Evolutionary conservation across 169 alveolate genomes (phyloP), one percentile per base, ranked within the genome.

Genomic region (Plasmodium cynomolgi): DNA sequence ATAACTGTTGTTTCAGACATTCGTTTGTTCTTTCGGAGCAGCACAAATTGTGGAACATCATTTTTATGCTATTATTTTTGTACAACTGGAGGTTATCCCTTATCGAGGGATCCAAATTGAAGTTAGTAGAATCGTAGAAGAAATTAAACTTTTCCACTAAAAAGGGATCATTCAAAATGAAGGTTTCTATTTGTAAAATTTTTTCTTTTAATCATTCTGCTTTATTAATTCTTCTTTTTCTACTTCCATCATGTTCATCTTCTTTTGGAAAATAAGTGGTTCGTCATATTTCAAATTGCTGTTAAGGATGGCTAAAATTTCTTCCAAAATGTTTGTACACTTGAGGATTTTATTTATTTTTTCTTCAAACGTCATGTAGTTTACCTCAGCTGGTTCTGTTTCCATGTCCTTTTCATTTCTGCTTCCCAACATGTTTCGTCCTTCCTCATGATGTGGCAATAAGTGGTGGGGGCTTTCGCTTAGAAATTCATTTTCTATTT

Each of bases 161-260:
- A 91, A 91, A 91, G 1, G 95, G 95, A 91, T 91, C 95, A 71
- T 44, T 91, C 75, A 91, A 77, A 91, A 91, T 91, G 75, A 91
- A 91, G 31, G 91, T 91, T 91, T 91, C 95, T 71, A 91, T 91
- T 77, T 91, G 85, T 73, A 91, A 50, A 47, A 91, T 73, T 71
- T 91, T 91, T 41, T 91, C 81, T 91, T 91, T 75, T 91, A 91
- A 20, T 15, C 23, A 71, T 91, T 91, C 23, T 91, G 92, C 73
- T 13, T 34, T 72, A 44, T 17, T 3, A 91, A 17, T 80, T 90
- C 62, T 37, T 80, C 91, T 50, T 90, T 90, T 90, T 90, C 91
- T 23, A 62, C 56, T 62, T 90, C 74, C 68, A 90, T 79, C n/a
- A 34, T 81, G 20, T 90, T 26, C 29, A 90, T 20, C 31, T 56